A percentile compares a stretch with the other conserved stretches of the same genome.
phyloP scores from a whole-genome alignment of 148 eudicot genomes.

The Vaccinium macrocarpon region DNA sequence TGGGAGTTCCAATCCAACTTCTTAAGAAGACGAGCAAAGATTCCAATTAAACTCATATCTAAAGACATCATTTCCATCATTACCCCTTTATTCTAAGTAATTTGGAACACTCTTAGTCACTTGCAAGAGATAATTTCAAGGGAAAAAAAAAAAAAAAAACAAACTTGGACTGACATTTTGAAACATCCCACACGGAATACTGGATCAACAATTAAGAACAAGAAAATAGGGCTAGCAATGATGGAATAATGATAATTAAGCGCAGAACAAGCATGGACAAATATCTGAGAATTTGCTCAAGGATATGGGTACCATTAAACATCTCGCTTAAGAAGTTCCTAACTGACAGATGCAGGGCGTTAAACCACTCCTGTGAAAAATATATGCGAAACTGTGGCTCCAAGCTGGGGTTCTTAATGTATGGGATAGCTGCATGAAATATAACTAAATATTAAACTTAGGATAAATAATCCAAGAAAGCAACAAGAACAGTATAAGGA shows the following conservation, averaged over 20 bases:
- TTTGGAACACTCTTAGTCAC: not conserved
- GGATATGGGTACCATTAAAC: constrained; percentile 89
- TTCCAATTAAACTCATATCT: not conserved
- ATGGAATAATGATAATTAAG: not conserved
- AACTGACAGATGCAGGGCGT: constrained; percentile 67
- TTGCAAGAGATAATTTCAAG: not conserved
- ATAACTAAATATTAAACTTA: not conserved
- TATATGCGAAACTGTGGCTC: constrained; percentile 80
- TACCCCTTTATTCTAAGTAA: not conserved
- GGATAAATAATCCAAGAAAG: constrained; percentile 19
- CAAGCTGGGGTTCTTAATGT: constrained; percentile 59
- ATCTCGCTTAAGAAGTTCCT: constrained; percentile 82
- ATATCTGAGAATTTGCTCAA: constrained; percentile 21
- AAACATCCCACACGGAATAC: not conserved
- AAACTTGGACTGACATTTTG: constrained; percentile 2
- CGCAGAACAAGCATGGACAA: not conserved
- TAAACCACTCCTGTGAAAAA: constrained; percentile 88
- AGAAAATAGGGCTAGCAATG: not conserved
- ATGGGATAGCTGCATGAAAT: constrained; percentile 68
- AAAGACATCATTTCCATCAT: not conserved
- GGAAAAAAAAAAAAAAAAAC: too few relatives aligned
- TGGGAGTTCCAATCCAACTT: not conserved
- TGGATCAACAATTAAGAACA: not conserved
- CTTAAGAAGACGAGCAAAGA: not conserved
- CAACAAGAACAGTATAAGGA: constrained; percentile 6